A percentile compares a stretch with the other conserved stretches of the same genome.
Evolutionary conservation across 495 filamentous ascomycete genomes (phyloP).

Genomic region (Podospora pseudopauciseta): DNA sequence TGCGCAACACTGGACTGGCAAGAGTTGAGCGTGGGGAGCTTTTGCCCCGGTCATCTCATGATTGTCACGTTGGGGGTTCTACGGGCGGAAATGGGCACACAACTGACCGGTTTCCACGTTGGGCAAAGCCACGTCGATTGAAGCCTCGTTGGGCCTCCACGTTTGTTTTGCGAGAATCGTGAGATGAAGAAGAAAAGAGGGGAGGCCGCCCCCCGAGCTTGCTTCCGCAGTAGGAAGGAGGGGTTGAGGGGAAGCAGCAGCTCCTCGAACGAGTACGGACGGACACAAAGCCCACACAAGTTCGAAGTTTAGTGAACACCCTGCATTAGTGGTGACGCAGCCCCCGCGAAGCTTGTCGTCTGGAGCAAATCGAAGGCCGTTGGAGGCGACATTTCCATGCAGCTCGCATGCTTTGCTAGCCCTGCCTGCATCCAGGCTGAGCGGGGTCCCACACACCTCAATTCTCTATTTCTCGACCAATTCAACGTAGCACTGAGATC

Average conservation of each 20-base stretch:
- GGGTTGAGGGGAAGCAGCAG: neutral
- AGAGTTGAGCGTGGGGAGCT: conserved; percentile 14
- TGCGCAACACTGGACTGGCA: neutral
- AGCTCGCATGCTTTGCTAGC: neutral
- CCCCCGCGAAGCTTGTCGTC: conserved; percentile 6
- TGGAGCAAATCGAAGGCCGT: neutral
- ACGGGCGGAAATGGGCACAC: conserved; percentile 10
- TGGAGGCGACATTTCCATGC: neutral
- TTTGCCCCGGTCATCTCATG: conserved; percentile 18
- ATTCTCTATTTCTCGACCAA: neutral
- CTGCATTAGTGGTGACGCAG: neutral
- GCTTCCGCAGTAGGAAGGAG: neutral
- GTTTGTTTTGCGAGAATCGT: neutral
- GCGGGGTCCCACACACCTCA: neutral
- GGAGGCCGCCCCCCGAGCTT: neutral
- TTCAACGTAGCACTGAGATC: neutral
- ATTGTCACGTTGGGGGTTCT: conserved; percentile 10
- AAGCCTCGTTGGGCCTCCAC: neutral
- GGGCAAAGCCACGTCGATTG: neutral
- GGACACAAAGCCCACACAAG: neutral
- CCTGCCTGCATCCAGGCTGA: neutral
- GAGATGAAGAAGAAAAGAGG: neutral
- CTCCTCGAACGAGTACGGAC: neutral
- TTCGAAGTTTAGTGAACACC: no score
- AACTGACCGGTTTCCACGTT: neutral